Percentiles rank a stretch among this genome's conserved stretches.
phyloP scores from a whole-genome alignment of 2,329 filamentous ascomycete genomes.

The Bretziella fagacearum region DNA sequence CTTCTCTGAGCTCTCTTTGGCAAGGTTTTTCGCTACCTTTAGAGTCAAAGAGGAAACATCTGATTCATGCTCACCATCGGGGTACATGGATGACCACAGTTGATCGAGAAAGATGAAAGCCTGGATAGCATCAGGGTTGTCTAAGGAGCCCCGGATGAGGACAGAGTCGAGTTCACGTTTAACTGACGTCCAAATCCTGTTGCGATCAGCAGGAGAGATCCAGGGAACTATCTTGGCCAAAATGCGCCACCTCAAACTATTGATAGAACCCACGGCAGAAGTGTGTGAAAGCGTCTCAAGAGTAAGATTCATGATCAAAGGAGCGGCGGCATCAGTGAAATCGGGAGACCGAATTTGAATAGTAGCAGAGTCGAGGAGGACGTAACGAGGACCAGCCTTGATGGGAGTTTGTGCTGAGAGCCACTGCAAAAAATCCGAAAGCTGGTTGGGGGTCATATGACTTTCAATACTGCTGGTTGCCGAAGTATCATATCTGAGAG shows the following conservation, averaged over 20 bases:
- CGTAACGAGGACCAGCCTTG: slow-evolving; percentile 22
- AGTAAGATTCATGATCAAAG: slow-evolving; percentile 24
- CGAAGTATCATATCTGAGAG: slow-evolving; percentile 12
- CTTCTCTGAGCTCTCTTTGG: slow-evolving; percentile 19
- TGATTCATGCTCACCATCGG: slow-evolving; percentile 20
- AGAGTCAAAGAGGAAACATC: slow-evolving; percentile 22
- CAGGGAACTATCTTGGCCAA: slow-evolving; percentile 24
- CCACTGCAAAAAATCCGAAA: slow-evolving; percentile 29
- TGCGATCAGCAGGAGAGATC: slow-evolving; percentile 20
- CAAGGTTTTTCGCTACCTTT: slow-evolving; percentile 22
- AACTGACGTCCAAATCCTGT: slow-evolving; percentile 22
- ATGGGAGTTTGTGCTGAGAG: slow-evolving; percentile 21
- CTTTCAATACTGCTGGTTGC: slow-evolving; percentile 22
- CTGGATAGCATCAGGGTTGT: slow-evolving; percentile 24
- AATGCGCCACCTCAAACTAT: slow-evolving; percentile 27
- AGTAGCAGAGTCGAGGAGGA: slow-evolving; percentile 28
- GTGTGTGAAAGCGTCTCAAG: slow-evolving; percentile 18
- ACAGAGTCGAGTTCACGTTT: slow-evolving; percentile 22
- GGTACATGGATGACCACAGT: slow-evolving; percentile 25
- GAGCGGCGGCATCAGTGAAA: slow-evolving; percentile 27
- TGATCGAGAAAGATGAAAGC: slow-evolving; percentile 26
- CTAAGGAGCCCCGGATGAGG: slow-evolving; percentile 21
- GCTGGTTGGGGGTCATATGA: slow-evolving; percentile 29
- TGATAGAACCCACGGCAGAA: slow-evolving; percentile 20
- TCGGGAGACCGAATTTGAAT: slow-evolving; percentile 27